These are phyloP conservation scores for Tolypocladium paradoxum DNA, from an alignment of 2,329 filamentous ascomycete species.

Conservation along the genomic window DNA sequence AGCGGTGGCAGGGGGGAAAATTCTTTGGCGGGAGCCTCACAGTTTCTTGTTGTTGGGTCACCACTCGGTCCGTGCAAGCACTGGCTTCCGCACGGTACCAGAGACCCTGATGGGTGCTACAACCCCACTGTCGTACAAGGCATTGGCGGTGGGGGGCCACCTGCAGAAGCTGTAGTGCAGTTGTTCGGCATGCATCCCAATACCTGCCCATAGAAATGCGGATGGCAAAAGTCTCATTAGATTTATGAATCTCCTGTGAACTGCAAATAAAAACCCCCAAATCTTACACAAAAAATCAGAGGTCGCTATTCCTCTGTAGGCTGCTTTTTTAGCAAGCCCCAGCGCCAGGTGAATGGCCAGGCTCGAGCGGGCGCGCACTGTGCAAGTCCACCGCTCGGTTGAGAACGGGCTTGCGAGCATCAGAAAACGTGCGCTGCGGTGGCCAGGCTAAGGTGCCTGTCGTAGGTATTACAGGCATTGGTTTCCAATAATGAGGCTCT, in stretches of 20 bases:
- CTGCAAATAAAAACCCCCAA: background rate
- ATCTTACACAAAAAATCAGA: background rate
- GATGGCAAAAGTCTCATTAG: background rate
- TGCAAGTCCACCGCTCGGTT: background rate
- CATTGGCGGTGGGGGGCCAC: background rate
- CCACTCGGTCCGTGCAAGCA: background rate
- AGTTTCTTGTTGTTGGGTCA: conserved; percentile 17
- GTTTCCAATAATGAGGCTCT: background rate
- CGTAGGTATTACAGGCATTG: no score
- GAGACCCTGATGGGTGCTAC: background rate
- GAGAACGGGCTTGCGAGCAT: background rate
- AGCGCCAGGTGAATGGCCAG: no score
- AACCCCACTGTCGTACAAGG: background rate
- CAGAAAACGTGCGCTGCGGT: background rate
- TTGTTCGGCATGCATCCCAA: background rate
- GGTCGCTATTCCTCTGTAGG: background rate
- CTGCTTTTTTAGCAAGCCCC: background rate
- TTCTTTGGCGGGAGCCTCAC: conserved; percentile 19
- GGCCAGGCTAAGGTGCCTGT: background rate
- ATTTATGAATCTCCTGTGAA: background rate
- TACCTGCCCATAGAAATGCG: background rate
- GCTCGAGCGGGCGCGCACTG: background rate
- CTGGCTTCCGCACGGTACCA: conserved; percentile 9
- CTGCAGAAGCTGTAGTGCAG: background rate
- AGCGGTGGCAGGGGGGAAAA: conserved; percentile 7